Evolutionary conservation across 495 filamentous ascomycete genomes (phyloP), one percentile per base, ranked within the genome.

Genomic region (Podospora comata): DNA sequence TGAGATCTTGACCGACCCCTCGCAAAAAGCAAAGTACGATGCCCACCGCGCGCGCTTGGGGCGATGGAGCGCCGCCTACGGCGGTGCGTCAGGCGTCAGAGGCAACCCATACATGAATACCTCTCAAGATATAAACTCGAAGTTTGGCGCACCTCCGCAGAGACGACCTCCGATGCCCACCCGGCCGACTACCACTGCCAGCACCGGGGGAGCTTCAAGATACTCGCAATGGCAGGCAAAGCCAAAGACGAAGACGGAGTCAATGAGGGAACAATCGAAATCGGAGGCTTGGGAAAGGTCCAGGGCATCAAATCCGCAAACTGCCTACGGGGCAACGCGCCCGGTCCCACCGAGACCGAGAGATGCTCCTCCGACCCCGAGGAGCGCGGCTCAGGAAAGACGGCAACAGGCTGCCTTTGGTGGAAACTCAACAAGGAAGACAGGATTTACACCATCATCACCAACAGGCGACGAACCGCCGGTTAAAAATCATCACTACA

Each of bases 1-100:
- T 69, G 94, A 97, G 74, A 85, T 97, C 30, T 82, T 97, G 28
- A 85, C 82, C 67, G 92, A 97, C 70, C 80, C 88, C 0, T 79
- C 82, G 39, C 79, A 83, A 71, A 88, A 89, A 65, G 76, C 84
- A 15, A 94, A 91, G 72, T 96, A 95, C 73, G 94, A 97, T 76
- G 84, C 86, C 4, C 86, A 91, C 62, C 87, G 92, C 23, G 39
- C 39, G 39, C 39, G 39, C 9, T 48, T 48, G 39, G 39, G 39
- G 39, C 73, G 68, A 62, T 70, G 72, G 19, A 73, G 74, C 20
- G 44, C 71, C 27, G 73, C 77, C 32, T 82, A 77, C 44, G 78
- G 83, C 4, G 69, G 74, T 7, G 73, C 82, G 0, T 81, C 83
- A 48, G 82, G 81, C 1, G 75, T 81, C n/a, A 77, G 74, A 60